These are phyloP conservation scores for Phylloporus sp. DNA, from an alignment of 768 basidiomycete species.

Conservation along the genomic window DNA sequence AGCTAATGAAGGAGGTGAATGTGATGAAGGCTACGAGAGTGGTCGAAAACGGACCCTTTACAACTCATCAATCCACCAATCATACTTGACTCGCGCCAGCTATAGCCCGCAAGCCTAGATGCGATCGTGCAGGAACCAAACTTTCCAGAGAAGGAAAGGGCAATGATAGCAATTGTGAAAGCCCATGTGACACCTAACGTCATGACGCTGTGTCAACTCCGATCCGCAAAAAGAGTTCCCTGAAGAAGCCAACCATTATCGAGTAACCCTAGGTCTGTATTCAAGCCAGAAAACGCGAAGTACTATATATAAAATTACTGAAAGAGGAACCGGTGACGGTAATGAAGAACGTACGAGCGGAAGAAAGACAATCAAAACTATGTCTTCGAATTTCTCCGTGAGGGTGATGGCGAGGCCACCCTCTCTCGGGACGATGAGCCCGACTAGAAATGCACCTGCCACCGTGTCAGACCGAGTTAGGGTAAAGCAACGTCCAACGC, in stretches of 20 bases:
- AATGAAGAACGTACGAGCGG: conserved; percentile 52
- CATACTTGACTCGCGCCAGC: conserved; percentile 74
- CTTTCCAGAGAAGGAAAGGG: conserved; percentile 80
- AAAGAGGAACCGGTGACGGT: not conserved
- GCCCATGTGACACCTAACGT: conserved; percentile 82
- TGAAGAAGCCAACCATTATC: conserved; percentile 52
- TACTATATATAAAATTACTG: conserved; percentile 47
- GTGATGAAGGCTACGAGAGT: not conserved
- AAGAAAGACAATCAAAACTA: conserved; percentile 84
- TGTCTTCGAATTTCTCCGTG: conserved; percentile 96
- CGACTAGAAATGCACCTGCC: conserved; percentile 76
- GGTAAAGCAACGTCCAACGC: not conserved
- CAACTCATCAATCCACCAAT: conserved; percentile 94
- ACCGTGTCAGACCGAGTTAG: not conserved
- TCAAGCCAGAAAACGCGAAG: conserved; percentile 88
- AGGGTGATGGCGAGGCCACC: conserved; percentile 81
- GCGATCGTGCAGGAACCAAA: conserved; percentile 80
- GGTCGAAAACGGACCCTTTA: conserved; percentile 60
- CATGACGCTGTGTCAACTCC: not conserved
- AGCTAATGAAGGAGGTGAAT: conserved; percentile 36
- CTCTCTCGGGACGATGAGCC: conserved; percentile 80
- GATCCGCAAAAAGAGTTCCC: not conserved
- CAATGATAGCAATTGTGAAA: conserved; percentile 75
- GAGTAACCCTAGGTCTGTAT: conserved; percentile 82
- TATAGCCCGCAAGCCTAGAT: conserved; percentile 65